These are phyloP conservation scores for Xanthoceras sorbifolium DNA, from an alignment of 345 rosid species.

Conservation along the genomic window DNA sequence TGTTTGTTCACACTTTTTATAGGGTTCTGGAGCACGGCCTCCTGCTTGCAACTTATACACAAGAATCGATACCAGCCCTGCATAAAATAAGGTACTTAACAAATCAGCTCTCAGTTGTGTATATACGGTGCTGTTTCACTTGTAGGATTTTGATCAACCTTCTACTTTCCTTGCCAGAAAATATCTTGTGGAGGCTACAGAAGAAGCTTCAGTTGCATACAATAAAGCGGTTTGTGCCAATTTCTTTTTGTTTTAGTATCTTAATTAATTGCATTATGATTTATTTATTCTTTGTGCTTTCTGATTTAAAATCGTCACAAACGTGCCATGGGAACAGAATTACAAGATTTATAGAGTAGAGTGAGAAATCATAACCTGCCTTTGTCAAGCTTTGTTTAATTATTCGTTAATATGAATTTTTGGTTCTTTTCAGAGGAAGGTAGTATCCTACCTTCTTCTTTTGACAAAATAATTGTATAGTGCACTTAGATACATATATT, in stretches of 20 bases:
- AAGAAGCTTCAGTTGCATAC: constrained; percentile 92
- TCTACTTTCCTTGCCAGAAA: constrained; percentile 51
- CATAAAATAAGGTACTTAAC: constrained; percentile 76
- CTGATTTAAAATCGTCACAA: not conserved
- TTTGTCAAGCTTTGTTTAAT: not conserved
- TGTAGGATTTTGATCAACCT: not conserved
- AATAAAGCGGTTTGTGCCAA: constrained; percentile 86
- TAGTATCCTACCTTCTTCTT: too few relatives aligned
- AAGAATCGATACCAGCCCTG: constrained; percentile 87
- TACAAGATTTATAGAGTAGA: not conserved
- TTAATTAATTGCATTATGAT: not conserved
- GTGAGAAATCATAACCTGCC: not conserved
- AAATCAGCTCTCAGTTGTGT: not conserved
- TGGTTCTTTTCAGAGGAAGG: too few relatives aligned
- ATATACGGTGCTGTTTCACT: not conserved
- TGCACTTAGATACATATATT: too few relatives aligned
- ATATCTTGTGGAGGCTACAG: constrained; percentile 88
- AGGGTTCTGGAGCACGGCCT: constrained; percentile 90
- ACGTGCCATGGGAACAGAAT: not conserved
- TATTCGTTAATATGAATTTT: too few relatives aligned
- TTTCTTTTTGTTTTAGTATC: not conserved
- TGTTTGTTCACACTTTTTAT: constrained; percentile 15
- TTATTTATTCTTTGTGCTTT: not conserved
- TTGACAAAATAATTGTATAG: too few relatives aligned
- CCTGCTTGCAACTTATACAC: constrained; percentile 83